phyloP scores from a whole-genome alignment of 305 asterid species.

The Fraxinus paxiana region DNA sequence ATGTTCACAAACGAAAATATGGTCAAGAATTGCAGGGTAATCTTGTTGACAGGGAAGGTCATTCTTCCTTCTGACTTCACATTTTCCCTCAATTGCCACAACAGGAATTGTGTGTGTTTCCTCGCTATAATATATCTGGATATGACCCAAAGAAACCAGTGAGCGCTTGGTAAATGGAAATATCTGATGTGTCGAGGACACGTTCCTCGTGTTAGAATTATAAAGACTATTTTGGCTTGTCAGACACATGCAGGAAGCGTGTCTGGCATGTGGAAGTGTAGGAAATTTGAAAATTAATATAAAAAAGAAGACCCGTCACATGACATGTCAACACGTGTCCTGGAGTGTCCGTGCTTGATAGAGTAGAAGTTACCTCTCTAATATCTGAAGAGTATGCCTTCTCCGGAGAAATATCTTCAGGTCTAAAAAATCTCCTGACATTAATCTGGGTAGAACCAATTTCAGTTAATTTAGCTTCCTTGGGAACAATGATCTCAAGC shows the following conservation, averaged over 20 bases:
- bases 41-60: slow-evolving; percentile 60
- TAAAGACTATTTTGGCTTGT: background rate
- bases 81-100: slow-evolving; percentile 66
- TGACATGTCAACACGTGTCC: background rate
- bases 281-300: background rate
- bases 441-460: slow-evolving; percentile 47
- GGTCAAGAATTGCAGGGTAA: slow-evolving; percentile 53
- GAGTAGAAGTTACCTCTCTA: slow-evolving; percentile 57
- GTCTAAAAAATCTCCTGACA: slow-evolving; percentile 75
- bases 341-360: background rate
- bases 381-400: slow-evolving; percentile 86
- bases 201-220: background rate
- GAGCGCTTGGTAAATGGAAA: background rate
- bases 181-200: background rate
- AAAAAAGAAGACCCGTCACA: background rate
- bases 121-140: slow-evolving; percentile 77
- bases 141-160: background rate
- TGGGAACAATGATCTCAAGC: slow-evolving; percentile 51
- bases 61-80: slow-evolving; percentile 73
- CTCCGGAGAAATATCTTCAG: slow-evolving; percentile 70
- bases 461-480: slow-evolving; percentile 39
- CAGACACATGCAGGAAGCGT: background rate
- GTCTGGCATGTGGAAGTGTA: background rate
- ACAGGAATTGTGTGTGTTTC: slow-evolving; percentile 57
- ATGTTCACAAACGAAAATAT: slow-evolving; percentile 76